Evolutionary conservation across 2,329 filamentous ascomycete species (phyloP).

Genomic region (Hortaea sp.): DNA sequence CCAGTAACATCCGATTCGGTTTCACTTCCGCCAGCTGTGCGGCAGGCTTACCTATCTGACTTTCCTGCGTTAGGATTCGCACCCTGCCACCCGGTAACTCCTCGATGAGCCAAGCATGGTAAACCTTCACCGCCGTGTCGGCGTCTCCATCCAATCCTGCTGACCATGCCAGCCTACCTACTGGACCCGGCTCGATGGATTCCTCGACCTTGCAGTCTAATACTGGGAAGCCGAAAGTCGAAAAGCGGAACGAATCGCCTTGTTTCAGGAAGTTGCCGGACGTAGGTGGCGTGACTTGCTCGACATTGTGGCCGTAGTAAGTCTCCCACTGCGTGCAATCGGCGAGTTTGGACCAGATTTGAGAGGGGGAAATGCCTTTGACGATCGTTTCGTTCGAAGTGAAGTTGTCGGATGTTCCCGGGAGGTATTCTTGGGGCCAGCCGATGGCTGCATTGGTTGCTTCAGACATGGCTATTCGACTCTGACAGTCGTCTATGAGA

Average conservation of each 20-base stretch:
- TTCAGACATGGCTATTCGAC: background rate
- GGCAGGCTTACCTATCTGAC: constrained; percentile 24
- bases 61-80: constrained; percentile 28
- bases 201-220: constrained; percentile 21
- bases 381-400: constrained; percentile 27
- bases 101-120: constrained; percentile 29
- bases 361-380: constrained; percentile 15
- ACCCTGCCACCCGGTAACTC: constrained; percentile 23
- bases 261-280: constrained; percentile 17
- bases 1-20: constrained; percentile 28
- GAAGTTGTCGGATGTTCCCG: constrained; percentile 29
- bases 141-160: constrained; percentile 11
- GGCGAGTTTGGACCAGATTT: constrained; percentile 25
- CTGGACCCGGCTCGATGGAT: constrained; percentile 9
- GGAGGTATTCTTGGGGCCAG: constrained; percentile 24
- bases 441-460: constrained; percentile 19
- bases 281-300: constrained; percentile 20
- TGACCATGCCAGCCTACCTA: constrained; percentile 16
- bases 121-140: constrained; percentile 22
- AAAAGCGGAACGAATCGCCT: constrained; percentile 24
- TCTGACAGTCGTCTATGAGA: too few relatives aligned
- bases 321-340: constrained; percentile 25
- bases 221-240: constrained; percentile 27
- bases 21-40: constrained; percentile 18
- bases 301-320: constrained; percentile 26